Percentiles rank a stretch among this genome's conserved stretches.
Evolutionary conservation across 768 basidiomycete species (phyloP).

Genomic region (Tricholoma matsutake): DNA sequence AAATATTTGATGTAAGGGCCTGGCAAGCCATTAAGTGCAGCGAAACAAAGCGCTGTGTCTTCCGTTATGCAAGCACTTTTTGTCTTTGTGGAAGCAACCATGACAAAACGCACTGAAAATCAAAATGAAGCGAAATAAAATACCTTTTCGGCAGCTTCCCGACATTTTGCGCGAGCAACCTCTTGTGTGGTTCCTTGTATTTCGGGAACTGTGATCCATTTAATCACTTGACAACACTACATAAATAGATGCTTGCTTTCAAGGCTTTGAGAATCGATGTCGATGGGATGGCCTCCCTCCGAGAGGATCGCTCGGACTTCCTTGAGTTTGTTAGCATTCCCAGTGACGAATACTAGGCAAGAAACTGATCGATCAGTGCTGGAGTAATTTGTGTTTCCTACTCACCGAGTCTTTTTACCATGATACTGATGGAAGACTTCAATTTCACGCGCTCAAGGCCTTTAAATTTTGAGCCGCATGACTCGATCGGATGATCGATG

Average conservation of each 20-base stretch:
- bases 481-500: too few relatives aligned
- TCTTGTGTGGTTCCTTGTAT: conserved; percentile 91
- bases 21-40: conserved; percentile 86
- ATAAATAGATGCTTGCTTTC: conserved; percentile 55
- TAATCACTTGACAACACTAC: neutral
- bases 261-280: conserved; percentile 73
- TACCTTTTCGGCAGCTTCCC: conserved; percentile 78
- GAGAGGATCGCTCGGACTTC: conserved; percentile 86
- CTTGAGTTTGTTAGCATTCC: conserved; percentile 87
- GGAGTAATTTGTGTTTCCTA: neutral
- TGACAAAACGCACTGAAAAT: neutral
- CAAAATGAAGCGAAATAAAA: conserved; percentile 14
- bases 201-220: conserved; percentile 68
- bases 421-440: neutral
- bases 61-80: conserved; percentile 66
- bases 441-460: too few relatives aligned
- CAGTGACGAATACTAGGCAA: conserved; percentile 83
- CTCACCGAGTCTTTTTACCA: conserved; percentile 20
- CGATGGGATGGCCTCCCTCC: conserved; percentile 58
- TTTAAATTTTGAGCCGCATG: too few relatives aligned
- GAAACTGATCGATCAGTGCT: neutral
- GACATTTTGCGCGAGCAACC: conserved; percentile 85
- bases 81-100: conserved; percentile 29
- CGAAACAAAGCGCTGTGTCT: conserved; percentile 92
- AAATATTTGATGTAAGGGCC: conserved; percentile 99